Evolutionary conservation across 805 yeast species (phyloP).

Genomic region (Candida easanensis): DNA sequence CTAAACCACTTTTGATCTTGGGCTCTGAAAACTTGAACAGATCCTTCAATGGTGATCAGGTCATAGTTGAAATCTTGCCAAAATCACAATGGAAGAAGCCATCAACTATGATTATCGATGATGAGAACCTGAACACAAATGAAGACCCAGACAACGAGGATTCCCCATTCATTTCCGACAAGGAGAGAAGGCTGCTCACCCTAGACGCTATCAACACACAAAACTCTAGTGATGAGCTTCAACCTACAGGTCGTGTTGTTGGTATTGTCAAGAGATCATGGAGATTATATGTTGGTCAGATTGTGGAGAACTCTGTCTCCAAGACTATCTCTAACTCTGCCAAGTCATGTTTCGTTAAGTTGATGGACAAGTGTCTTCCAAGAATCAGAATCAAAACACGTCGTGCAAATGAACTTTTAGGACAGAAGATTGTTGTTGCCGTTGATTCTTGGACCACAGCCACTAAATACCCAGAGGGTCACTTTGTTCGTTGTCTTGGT

Average conservation of each 20-base stretch:
- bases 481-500: constrained; percentile 86
- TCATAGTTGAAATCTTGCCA: constrained; percentile 86
- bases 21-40: constrained; percentile 88
- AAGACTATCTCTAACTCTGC: constrained; percentile 59
- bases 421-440: constrained; percentile 87
- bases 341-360: constrained; percentile 75
- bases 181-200: constrained; percentile 68
- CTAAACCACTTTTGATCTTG: constrained; percentile 75
- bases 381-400: constrained; percentile 84
- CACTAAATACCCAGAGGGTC: constrained; percentile 90
- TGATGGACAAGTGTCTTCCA: constrained; percentile 90
- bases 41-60: constrained; percentile 88
- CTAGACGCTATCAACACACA: constrained; percentile 74
- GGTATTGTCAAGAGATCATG: constrained; percentile 88
- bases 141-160: constrained; percentile 43
- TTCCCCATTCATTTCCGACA: constrained; percentile 50
- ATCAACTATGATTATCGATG: constrained; percentile 71
- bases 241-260: constrained; percentile 94
- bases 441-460: constrained; percentile 89
- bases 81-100: constrained; percentile 86
- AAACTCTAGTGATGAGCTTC: constrained; percentile 49
- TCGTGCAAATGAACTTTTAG: constrained; percentile 76
- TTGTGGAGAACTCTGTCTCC: constrained; percentile 73
- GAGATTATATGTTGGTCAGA: constrained; percentile 95
- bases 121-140: constrained; percentile 23